phyloP scores from a whole-genome alignment of 2,329 filamentous ascomycete species.

The Fusarium torreyae region DNA sequence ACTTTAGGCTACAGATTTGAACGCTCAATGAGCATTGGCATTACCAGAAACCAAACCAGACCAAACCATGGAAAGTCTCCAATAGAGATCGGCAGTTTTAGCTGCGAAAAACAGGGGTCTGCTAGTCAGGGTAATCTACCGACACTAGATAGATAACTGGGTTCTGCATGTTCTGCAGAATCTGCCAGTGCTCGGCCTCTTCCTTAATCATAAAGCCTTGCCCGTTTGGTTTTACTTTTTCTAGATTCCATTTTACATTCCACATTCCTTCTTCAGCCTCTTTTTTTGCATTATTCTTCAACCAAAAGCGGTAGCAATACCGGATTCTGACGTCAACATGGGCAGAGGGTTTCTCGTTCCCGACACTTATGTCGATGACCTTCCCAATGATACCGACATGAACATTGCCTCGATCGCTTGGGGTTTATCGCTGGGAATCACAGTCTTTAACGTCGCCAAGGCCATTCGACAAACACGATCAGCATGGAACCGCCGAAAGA shows the following conservation, averaged over 20 bases:
- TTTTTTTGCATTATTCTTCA: neutral
- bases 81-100: constrained; percentile 21
- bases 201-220: constrained; percentile 17
- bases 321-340: constrained; percentile 30
- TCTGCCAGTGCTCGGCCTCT: neutral
- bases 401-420: constrained; percentile 50
- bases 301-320: too few species aligned
- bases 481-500: constrained; percentile 41
- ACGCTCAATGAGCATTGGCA: neutral
- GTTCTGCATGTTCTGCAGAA: constrained; percentile 22
- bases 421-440: constrained; percentile 48
- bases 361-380: constrained; percentile 34
- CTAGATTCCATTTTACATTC: neutral
- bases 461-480: constrained; percentile 40
- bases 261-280: constrained; percentile 11
- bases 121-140: constrained; percentile 7
- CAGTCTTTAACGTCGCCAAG: constrained; percentile 46
- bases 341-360: constrained; percentile 45
- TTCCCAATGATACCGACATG: constrained; percentile 46
- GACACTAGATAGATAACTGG: neutral
- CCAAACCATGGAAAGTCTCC: neutral
- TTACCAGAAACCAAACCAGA: too few species aligned
- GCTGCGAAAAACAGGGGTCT: constrained; percentile 14
- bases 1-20: neutral
- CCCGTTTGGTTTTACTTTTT: neutral